Evolutionary conservation across 768 basidiomycete genomes (phyloP), one percentile per base, ranked within the genome.

Genomic region (Lyophyllum semitale): DNA sequence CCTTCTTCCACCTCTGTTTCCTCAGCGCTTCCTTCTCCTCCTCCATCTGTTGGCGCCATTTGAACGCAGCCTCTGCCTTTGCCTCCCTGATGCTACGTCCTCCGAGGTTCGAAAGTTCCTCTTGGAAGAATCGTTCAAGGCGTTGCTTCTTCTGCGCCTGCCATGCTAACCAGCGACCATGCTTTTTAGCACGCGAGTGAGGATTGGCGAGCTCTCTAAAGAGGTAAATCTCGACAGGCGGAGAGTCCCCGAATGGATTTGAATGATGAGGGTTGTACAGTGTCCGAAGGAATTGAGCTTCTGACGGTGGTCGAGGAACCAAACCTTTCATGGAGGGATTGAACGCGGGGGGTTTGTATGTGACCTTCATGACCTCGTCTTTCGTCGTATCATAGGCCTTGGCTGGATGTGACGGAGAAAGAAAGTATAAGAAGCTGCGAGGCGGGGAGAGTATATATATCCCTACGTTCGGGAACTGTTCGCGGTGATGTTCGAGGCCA

Each of bases 151-250:
- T 79, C 58, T 77, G 73, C 17, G 67, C 60, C 59, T 79, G 77
- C 59, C 77, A 79, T 4, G 74, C 76, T 67, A 89, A 83, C 88
- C 88, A 93, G 59, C 92, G 83, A 46, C 76, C 75, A 63, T 89
- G 85, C 68, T 89, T 92, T 77, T 90, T 92, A 8, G 91, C 88
- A 18, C 89, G 85, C 12, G 88, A 84, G 64, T 92, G 87, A 23
- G 91, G 91, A 68, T 93, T 92, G 25, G 89, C 78, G 35, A 94
- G 81, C 64, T 94, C 92, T 57, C 80, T 80, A 42, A 73, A 66
- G 53, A 94, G 71, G 64, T 84, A 83, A 22, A 80, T 64, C 66
- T 94, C 92, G 55, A 90, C 77, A 12, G 89, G 88, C 9, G 76
- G 72, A 13, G 78, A 76, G 27, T 84, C 78, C 58, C 79, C 80